Evolutionary conservation across 306 rosid species (phyloP).

Genomic region (Arachis stenosperma): DNA sequence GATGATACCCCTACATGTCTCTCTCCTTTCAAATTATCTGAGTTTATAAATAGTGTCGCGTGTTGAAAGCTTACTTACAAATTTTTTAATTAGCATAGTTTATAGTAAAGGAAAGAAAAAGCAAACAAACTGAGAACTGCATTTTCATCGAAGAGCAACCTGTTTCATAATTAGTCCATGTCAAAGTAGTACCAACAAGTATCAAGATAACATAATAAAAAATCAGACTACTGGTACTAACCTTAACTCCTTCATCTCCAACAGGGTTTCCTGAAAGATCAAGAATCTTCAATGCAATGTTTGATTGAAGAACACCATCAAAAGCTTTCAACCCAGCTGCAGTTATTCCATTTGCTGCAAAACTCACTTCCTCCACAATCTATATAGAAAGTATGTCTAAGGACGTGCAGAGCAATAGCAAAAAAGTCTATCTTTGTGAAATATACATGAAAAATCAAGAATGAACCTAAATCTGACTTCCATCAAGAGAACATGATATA

Average conservation of each 20-base stretch:
- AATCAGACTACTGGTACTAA: constrained; percentile 31
- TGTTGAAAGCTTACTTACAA: not conserved
- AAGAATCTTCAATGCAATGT: constrained; percentile 76
- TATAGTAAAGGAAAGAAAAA: not conserved
- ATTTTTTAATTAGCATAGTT: not conserved
- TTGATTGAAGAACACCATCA: constrained; percentile 96
- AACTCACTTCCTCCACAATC: constrained; percentile 91
- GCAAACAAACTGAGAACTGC: constrained; percentile 8
- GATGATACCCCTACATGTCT: not conserved
- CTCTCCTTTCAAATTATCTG: not conserved
- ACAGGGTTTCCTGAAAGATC: constrained; percentile 95
- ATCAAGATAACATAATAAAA: not conserved
- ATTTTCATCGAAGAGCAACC: not conserved
- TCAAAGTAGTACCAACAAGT: constrained; percentile 1
- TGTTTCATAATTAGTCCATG: not conserved
- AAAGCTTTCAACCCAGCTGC: constrained; percentile 88
- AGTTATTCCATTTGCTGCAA: constrained; percentile 98
- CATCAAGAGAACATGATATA: constrained; percentile 3
- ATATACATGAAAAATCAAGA: constrained; percentile 17
- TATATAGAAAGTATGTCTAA: constrained; percentile 40
- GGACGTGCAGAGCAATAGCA: constrained; percentile 29
- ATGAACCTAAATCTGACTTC: constrained; percentile 25
- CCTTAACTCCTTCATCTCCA: constrained; percentile 98
- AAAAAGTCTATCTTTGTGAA: constrained; percentile 21
- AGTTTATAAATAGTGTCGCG: not conserved